Conservation (phyloP, 192 early-diverging fungal species). For the Chytriomyces sp. region DNA sequence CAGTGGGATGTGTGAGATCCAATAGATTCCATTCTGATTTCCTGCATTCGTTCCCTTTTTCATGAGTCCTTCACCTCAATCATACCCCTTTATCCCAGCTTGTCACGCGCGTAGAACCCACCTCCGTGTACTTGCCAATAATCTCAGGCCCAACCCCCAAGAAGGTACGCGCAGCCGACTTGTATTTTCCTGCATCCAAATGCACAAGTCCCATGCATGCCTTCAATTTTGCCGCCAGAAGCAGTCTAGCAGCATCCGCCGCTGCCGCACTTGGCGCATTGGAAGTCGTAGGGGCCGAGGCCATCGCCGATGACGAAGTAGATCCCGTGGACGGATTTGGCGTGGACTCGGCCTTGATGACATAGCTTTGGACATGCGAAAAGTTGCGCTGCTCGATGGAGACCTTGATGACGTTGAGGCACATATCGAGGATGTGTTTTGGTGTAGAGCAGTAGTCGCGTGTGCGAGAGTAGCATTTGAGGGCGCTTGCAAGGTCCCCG, state of each 20-base stretch:
- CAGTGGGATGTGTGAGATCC: too few relatives aligned
- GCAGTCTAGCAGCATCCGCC: conserved; percentile 35
- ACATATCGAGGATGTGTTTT: conserved; percentile 79
- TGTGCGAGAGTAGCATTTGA: conserved; percentile 68
- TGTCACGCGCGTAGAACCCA: too few relatives aligned
- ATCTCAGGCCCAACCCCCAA: conserved; percentile 48
- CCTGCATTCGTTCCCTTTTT: too few relatives aligned
- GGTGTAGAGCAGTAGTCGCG: conserved; percentile 79
- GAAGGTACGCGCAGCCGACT: conserved; percentile 62
- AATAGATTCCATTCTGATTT: too few relatives aligned
- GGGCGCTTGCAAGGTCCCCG: conserved; percentile 69
- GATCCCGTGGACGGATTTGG: conserved; percentile 51
- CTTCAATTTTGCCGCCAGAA: conserved; percentile 63
- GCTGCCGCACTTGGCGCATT: background rate
- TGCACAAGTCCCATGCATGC: conserved; percentile 66
- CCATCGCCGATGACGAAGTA: background rate
- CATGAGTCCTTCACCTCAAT: too few relatives aligned
- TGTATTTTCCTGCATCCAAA: conserved; percentile 62
- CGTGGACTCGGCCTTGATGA: conserved; percentile 69
- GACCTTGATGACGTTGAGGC: conserved; percentile 75
- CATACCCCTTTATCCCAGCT: too few relatives aligned
- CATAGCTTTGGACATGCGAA: conserved; percentile 68
- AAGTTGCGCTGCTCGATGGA: conserved; percentile 71
- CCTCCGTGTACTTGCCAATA: conserved; percentile 12
- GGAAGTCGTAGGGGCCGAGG: background rate